These are phyloP conservation scores for Globisporangium paroecandrum DNA, from an alignment of 352 stramenopile species.

Conservation along the genomic window DNA sequence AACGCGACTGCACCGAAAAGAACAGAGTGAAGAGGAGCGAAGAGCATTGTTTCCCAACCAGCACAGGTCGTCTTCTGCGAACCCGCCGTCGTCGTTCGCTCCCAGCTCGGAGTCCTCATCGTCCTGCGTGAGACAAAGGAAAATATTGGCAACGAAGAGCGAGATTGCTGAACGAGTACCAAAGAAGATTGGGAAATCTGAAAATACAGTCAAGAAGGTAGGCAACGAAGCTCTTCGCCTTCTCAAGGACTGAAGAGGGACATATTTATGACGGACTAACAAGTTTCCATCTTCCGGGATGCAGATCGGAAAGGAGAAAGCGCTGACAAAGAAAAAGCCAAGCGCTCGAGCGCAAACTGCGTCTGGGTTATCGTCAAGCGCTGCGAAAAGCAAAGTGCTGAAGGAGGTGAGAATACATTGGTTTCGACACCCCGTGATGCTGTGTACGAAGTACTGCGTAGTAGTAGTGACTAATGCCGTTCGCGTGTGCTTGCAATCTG, in stretches of 20 bases:
- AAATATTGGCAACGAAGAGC: neutral
- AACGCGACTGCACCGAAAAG: constrained; percentile 11
- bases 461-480: neutral
- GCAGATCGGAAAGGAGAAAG: constrained; percentile 7
- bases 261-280: neutral
- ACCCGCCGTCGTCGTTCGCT: neutral
- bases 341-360: neutral
- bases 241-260: no score
- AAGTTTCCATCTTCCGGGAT: no score
- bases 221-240: neutral
- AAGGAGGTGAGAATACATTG: constrained; percentile 11
- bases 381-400: constrained; percentile 17
- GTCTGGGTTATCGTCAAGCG: neutral
- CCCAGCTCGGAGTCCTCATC: constrained; percentile 10
- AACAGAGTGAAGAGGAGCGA: constrained; percentile 18
- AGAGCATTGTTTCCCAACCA: constrained; percentile 11
- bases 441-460: neutral
- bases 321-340: neutral
- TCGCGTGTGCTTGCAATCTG: neutral
- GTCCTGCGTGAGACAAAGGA: neutral
- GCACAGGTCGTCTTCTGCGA: no score
- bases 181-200: constrained; percentile 1
- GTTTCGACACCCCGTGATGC: neutral
- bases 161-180: neutral
- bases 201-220: constrained; percentile 10